Conservation (phyloP, 768 basidiomycete species). For the Trametes punicea region DNA sequence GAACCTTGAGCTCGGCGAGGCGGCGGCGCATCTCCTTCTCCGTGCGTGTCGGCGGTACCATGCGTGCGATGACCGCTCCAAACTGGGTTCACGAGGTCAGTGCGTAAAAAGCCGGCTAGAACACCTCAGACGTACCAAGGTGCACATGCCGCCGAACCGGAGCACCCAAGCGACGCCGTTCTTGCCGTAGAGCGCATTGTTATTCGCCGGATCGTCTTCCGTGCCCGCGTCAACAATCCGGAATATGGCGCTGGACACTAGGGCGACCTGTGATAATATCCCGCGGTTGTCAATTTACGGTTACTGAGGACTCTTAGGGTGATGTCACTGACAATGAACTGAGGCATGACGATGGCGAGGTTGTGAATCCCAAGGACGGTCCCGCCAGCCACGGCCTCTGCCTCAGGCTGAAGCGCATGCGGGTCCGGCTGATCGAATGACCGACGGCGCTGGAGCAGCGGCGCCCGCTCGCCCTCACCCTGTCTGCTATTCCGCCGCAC, state of each 20-base stretch:
- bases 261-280: slow-evolving; percentile 56
- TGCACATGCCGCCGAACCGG: slow-evolving; percentile 86
- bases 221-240: slow-evolving; percentile 63
- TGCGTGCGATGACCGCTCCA: slow-evolving; percentile 75
- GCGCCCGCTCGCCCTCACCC: slow-evolving; percentile 36
- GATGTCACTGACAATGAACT: slow-evolving; percentile 71
- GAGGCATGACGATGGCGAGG: slow-evolving; percentile 91
- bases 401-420: slow-evolving; percentile 34
- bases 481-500: slow-evolving; percentile 22
- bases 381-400: slow-evolving; percentile 70
- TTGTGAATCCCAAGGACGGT: slow-evolving; percentile 96
- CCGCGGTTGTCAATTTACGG: slow-evolving; percentile 5
- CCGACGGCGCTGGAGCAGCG: slow-evolving; percentile 57
- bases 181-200: slow-evolving; percentile 70
- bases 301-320: not conserved
- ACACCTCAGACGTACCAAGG: slow-evolving; percentile 44
- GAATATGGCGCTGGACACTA: slow-evolving; percentile 88
- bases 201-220: slow-evolving; percentile 41
- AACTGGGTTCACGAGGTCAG: slow-evolving; percentile 32
- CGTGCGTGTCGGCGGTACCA: slow-evolving; percentile 84
- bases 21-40: slow-evolving; percentile 87
- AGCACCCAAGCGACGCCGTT: slow-evolving; percentile 93
- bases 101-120: not conserved
- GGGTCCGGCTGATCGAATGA: slow-evolving; percentile 49
- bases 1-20: slow-evolving; percentile 73